Conservation (phyloP, 78 protist genomes). For the Emiliania huxleyi region DNA sequence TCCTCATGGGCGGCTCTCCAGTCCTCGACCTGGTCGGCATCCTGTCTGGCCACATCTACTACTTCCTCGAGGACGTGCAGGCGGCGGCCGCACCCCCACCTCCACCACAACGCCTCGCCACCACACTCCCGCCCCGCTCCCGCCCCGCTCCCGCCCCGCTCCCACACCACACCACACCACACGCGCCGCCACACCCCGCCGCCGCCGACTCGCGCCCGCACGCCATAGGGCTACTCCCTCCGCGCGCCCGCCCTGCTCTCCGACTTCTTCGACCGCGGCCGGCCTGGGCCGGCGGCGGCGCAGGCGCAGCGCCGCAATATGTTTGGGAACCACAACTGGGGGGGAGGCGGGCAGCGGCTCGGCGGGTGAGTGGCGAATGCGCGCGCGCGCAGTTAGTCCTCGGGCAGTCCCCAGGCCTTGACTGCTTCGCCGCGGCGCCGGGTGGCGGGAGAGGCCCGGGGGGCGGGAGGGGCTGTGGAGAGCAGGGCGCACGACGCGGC, state of each 20-base stretch:
- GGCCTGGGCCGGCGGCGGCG: too few relatives aligned
- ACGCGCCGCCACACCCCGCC: too few relatives aligned
- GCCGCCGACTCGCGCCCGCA: not conserved
- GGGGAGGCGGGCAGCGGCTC: not conserved
- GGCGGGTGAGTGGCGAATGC: not conserved
- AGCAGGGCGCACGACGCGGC: too few relatives aligned
- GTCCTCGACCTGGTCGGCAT: slow-evolving; percentile 52
- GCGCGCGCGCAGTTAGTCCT: too few relatives aligned
- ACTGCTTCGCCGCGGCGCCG: too few relatives aligned
- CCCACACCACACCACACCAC: not conserved
- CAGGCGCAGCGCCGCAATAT: not conserved
- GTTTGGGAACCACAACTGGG: not conserved
- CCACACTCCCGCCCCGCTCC: not conserved
- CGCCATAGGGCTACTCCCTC: not conserved
- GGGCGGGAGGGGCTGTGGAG: too few relatives aligned
- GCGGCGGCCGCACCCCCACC: not conserved
- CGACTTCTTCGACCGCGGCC: not conserved
- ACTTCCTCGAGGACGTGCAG: slow-evolving; percentile 34
- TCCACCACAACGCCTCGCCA: not conserved
- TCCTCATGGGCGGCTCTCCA: slow-evolving; percentile 57
- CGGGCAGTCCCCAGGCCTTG: too few relatives aligned
- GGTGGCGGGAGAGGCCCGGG: too few relatives aligned
- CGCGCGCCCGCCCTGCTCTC: not conserved
- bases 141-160: not conserved
- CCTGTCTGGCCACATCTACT: slow-evolving; percentile 59